A percentile compares a stretch with the other conserved stretches of the same genome.
These are phyloP conservation scores for Taphrina pruni DNA, from an alignment of 1,139 yeast species.

Conservation along the genomic window DNA sequence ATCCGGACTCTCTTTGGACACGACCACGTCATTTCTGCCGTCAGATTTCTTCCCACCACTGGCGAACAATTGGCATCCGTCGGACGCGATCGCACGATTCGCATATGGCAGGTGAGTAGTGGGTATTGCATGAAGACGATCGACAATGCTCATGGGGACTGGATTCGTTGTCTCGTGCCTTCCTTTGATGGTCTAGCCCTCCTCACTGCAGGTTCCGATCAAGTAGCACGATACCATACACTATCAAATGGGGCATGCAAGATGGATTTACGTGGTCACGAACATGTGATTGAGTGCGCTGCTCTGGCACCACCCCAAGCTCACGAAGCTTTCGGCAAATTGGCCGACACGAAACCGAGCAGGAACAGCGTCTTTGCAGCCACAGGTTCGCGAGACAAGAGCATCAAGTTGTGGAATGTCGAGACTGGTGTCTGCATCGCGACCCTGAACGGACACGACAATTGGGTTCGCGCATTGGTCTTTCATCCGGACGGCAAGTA, in stretches of 20 bases:
- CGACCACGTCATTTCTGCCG: slow-evolving; percentile 79
- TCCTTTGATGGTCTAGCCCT: slow-evolving; percentile 44
- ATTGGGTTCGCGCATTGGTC: slow-evolving; percentile 78
- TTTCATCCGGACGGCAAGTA: slow-evolving; percentile 79
- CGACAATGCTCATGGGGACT: slow-evolving; percentile 81
- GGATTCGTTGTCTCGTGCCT: slow-evolving; percentile 77
- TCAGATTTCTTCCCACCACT: slow-evolving; percentile 59
- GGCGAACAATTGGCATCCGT: slow-evolving; percentile 65
- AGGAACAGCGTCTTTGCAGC: slow-evolving; percentile 55
- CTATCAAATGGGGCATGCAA: slow-evolving; percentile 72
- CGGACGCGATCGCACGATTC: slow-evolving; percentile 75
- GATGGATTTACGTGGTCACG: slow-evolving; percentile 68
- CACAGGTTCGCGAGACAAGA: slow-evolving; percentile 82
- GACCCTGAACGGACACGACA: slow-evolving; percentile 72
- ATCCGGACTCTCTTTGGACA: slow-evolving; percentile 80
- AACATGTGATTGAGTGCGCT: slow-evolving; percentile 80
- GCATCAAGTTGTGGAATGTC: slow-evolving; percentile 75
- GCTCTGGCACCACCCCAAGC: slow-evolving; percentile 67
- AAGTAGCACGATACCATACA: slow-evolving; percentile 69
- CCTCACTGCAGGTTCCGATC: slow-evolving; percentile 82
- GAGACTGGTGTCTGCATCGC: slow-evolving; percentile 68
- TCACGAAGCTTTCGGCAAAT: slow-evolving; percentile 60
- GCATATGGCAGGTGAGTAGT: slow-evolving; percentile 74
- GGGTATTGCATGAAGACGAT: slow-evolving; percentile 69
- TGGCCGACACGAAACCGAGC: slow-evolving; percentile 45